phyloP scores from a whole-genome alignment of 768 basidiomycete species.

The Coprinopsis sp. region DNA sequence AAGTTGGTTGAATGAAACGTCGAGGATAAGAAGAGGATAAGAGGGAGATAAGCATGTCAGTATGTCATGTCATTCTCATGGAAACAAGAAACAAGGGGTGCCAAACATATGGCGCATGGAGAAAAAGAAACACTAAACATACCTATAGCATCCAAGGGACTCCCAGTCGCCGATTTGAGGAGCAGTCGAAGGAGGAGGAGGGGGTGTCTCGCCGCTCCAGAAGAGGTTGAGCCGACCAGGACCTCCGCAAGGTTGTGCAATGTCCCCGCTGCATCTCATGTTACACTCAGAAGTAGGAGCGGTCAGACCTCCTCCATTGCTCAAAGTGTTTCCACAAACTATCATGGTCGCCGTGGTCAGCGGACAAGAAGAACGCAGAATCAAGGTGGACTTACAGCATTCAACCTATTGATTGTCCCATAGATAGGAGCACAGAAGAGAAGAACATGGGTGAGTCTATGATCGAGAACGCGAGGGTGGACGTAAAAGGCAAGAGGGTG shows the following conservation, averaged over 20 bases:
- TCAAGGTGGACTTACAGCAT: constrained; percentile 24
- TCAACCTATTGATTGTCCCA: constrained; percentile 20
- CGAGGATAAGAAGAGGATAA: constrained; percentile 1
- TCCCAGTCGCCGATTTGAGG: constrained; percentile 58
- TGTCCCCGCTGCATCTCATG: constrained; percentile 56
- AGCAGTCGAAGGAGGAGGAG: constrained; percentile 49
- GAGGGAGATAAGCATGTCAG: too few relatives aligned
- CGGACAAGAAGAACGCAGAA: background rate
- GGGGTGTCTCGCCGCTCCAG: constrained; percentile 55
- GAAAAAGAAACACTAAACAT: constrained; percentile 14
- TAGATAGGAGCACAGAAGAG: background rate
- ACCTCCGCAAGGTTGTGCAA: constrained; percentile 57
- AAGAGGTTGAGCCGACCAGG: constrained; percentile 57
- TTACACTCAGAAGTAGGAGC: constrained; percentile 52
- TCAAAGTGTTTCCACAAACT: constrained; percentile 64
- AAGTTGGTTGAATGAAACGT: too few relatives aligned
- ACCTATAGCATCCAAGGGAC: constrained; percentile 76
- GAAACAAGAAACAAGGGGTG: too few relatives aligned
- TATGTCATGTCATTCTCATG: too few relatives aligned
- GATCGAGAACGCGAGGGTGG: background rate
- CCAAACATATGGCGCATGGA: constrained; percentile 12
- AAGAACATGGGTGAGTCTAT: background rate
- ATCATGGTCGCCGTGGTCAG: background rate
- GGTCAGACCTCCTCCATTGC: constrained; percentile 40
- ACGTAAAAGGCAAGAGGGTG: constrained; percentile 17